Evolutionary conservation across 768 basidiomycete species (phyloP).

Genomic region (Jaapia argillacea): DNA sequence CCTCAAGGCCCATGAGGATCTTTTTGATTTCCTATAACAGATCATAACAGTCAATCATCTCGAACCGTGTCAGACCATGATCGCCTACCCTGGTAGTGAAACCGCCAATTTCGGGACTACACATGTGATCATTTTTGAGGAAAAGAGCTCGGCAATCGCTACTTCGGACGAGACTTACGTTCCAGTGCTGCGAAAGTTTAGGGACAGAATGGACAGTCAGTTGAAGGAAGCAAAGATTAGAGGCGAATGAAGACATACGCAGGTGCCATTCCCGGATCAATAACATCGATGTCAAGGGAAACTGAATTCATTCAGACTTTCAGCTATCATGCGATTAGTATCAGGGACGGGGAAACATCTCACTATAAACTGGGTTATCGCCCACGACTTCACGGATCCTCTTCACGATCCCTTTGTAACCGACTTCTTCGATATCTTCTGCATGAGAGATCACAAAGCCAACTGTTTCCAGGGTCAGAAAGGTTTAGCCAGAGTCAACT

Average conservation of each 20-base stretch:
- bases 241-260: not conserved
- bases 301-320: no score
- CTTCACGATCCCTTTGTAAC: constrained; percentile 21
- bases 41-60: not conserved
- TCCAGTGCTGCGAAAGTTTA: no score
- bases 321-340: no score
- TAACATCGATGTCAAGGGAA: constrained; percentile 4
- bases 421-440: constrained; percentile 23
- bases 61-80: not conserved
- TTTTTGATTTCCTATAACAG: constrained; percentile 20
- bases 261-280: constrained; percentile 1
- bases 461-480: no score
- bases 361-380: constrained; percentile 22
- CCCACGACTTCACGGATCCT: constrained; percentile 21
- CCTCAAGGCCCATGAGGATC: constrained; percentile 23
- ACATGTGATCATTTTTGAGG: no score
- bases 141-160: no score
- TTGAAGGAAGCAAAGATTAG: no score
- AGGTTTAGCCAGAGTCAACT: no score
- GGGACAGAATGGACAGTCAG: no score
- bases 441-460: constrained; percentile 22
- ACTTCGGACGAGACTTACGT: no score
- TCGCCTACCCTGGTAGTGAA: constrained; percentile 19
- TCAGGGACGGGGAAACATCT: no score
- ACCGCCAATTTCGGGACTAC: constrained; percentile 21